Base-by-base conservation (phyloP, 768 basidiomycete species). In the Tephrocybe sp. region DNA sequence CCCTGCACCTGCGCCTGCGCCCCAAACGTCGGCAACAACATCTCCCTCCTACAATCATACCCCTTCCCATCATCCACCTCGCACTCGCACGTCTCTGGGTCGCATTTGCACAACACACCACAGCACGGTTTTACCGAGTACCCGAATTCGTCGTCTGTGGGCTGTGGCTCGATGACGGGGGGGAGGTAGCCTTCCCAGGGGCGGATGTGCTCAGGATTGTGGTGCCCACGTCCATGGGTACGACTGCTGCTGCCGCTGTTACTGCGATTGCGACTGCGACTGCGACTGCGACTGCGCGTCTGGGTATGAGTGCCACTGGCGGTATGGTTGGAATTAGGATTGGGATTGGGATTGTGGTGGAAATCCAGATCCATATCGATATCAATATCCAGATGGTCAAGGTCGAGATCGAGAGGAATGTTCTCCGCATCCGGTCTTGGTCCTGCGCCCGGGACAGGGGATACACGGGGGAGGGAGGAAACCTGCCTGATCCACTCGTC, bases 401-500 rank as follows among this genome's bases (percentile, higher is more conserved):
- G n/a, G n/a, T n/a, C n/a, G n/a, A n/a, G n/a, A n/a, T n/a, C n/a
- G n/a, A n/a, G n/a, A n/a, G n/a, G n/a, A n/a, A n/a, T n/a, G n/a
- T n/a, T n/a, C n/a, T n/a, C n/a, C n/a, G n/a, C n/a, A n/a, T n/a
- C n/a, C n/a, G n/a, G n/a, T n/a, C n/a, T n/a, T n/a, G n/a, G n/a
- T n/a, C n/a, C n/a, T n/a, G n/a, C n/a, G n/a, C n/a, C n/a, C n/a
- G n/a, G n/a, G n/a, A n/a, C n/a, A n/a, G n/a, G n/a, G n/a, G n/a
- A n/a, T n/a, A n/a, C n/a, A n/a, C n/a, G n/a, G n/a, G n/a, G n/a
- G n/a, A n/a, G n/a, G n/a, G n/a, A n/a, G n/a, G n/a, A n/a, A n/a
- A 57, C 53, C 11, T 56, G 53, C 13, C 57, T 53, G n/a, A 58
- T 52, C 57, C 57, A 58, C 9, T 58, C 57, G 60, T 84, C 84